Base-by-base conservation (phyloP, 2,329 filamentous ascomycete species). In the Coniochaeta sp. region DNA sequence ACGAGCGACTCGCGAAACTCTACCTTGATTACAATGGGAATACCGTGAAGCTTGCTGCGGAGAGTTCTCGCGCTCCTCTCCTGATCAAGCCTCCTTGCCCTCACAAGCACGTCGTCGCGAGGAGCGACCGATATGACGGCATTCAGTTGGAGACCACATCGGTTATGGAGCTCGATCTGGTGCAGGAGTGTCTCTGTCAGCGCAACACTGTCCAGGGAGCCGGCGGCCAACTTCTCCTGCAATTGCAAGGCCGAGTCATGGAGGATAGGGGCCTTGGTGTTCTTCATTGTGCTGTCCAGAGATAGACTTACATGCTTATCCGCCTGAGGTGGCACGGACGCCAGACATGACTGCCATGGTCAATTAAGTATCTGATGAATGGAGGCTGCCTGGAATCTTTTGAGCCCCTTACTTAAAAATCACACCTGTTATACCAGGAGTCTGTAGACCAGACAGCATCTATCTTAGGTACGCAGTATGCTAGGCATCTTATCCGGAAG, bases 31-130 rank as follows among this genome's bases (percentile, higher is more conserved):
- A 77, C 68, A 54, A 77, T 71, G 0, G 75, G 74, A 56, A 76
- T 75, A 6, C 75, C 75, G 64, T 78, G 75, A n/a, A 77, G 59
- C 5, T 70, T 70, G 2, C 74, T 70, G 50, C 74, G 71, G 19
- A 70, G 62, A 55, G 68, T 69, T 17, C 73, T 73, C 34, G 65
- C 65, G 32, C 63, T 65, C n/a, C 75, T 66, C 61, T 77, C 75
- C 28, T 72, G 66, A 57, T 78, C 75, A 19, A 78, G 66, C n/a
- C 66, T 63, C 40, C 66, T 68, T 12, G 76, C 76, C 60, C 68
- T 69, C 40, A 67, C 67, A 16, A 77, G 52, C 9, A 74, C 64
- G 34, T 72, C 64, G 59, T 74, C 68, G 60, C 66, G 68, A 9
- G 75, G 74, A 30, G 73, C 47, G 2, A 74, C 68, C 1, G 70